A percentile compares a stretch with the other conserved stretches of the same genome.
These are phyloP conservation scores for Lophium mytilinum DNA, from an alignment of 495 filamentous ascomycete genomes.

Conservation along the genomic window DNA sequence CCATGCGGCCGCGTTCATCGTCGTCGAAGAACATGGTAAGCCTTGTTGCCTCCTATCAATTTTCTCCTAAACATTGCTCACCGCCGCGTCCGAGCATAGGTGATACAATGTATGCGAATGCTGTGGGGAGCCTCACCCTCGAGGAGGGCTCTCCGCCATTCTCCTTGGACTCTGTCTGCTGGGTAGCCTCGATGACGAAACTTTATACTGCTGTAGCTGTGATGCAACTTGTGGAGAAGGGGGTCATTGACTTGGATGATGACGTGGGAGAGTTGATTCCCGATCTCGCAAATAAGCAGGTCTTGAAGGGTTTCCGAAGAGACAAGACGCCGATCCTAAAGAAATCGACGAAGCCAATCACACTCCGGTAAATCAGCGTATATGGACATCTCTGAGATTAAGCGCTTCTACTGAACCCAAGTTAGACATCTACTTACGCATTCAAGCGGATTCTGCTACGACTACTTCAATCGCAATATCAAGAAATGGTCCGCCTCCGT, in stretches of 20 bases:
- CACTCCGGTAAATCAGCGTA: conserved; percentile 13
- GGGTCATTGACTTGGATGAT: conserved; percentile 29
- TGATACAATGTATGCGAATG: conserved; percentile 9
- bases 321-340: conserved; percentile 23
- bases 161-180: conserved; percentile 9
- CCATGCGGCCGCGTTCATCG: conserved; percentile 13
- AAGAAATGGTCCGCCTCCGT: conserved; percentile 15
- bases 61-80: not conserved
- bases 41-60: not conserved
- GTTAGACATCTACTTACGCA: conserved; percentile 6
- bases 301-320: conserved; percentile 28
- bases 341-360: conserved; percentile 25
- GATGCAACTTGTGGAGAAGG: conserved; percentile 30
- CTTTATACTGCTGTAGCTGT: conserved; percentile 31
- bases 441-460: conserved; percentile 15
- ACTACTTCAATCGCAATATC: conserved; percentile 7
- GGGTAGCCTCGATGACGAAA: conserved; percentile 32
- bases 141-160: not conserved
- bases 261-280: conserved; percentile 27
- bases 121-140: conserved; percentile 10
- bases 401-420: not conserved
- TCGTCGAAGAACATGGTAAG: conserved; percentile 9
- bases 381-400: not conserved
- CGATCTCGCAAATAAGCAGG: conserved; percentile 25
- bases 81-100: not conserved